Percentiles rank a stretch among this genome's conserved stretches.
Conservation (phyloP, 768 basidiomycete genomes). For the Naganishia vishniacii region DNA sequence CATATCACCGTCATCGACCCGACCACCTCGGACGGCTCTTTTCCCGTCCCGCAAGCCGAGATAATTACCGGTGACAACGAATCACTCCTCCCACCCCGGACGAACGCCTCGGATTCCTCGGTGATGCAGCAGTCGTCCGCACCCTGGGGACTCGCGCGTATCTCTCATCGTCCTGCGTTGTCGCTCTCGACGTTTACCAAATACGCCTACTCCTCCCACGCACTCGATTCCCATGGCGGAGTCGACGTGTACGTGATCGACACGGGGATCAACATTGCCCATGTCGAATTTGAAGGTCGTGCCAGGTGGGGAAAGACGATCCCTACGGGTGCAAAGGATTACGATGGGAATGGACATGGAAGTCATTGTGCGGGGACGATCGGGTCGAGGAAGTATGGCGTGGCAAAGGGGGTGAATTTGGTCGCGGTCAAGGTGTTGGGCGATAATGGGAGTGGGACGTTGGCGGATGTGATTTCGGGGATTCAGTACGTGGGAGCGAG, state of each 20-base stretch:
- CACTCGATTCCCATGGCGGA: slow-evolving; percentile 64
- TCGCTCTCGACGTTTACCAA: slow-evolving; percentile 73
- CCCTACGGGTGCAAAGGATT: slow-evolving; percentile 72
- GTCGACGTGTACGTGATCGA: slow-evolving; percentile 71
- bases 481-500: slow-evolving; percentile 58
- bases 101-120: slow-evolving; percentile 26
- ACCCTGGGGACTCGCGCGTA: slow-evolving; percentile 81
- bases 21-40: background rate
- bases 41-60: background rate
- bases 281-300: slow-evolving; percentile 73
- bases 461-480: slow-evolving; percentile 88
- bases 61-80: too few species aligned
- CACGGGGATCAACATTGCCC: slow-evolving; percentile 67
- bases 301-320: slow-evolving; percentile 83
- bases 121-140: slow-evolving; percentile 33
- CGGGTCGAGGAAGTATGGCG: slow-evolving; percentile 86
- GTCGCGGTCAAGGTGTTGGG: slow-evolving; percentile 59
- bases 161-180: slow-evolving; percentile 77
- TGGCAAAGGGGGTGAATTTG: slow-evolving; percentile 80
- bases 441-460: slow-evolving; percentile 86
- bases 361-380: slow-evolving; percentile 93
- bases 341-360: slow-evolving; percentile 93
- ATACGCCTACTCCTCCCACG: slow-evolving; percentile 62
- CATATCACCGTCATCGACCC: slow-evolving; percentile 56
- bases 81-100: background rate